These are phyloP conservation scores for Saccharomycopsis crataegensis DNA, from an alignment of 1,139 yeast species.

Conservation along the genomic window DNA sequence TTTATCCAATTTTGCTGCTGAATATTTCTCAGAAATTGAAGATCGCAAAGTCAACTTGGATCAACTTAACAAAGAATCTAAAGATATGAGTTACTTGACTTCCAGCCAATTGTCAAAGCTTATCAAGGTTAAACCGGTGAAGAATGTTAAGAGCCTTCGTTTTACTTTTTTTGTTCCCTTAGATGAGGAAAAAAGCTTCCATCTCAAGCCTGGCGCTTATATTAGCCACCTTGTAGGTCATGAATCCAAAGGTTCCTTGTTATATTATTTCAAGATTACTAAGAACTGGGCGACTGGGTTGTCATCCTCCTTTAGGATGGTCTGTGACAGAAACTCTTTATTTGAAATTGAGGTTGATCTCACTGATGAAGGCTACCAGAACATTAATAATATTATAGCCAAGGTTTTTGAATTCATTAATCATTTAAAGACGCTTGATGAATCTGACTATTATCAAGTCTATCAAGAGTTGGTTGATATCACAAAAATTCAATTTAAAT, in stretches of 20 bases:
- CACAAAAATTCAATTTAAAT: constrained; percentile 48
- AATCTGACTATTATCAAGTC: constrained; percentile 44
- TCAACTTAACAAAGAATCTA: neutral
- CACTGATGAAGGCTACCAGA: constrained; percentile 60
- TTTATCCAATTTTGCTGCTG: constrained; percentile 61
- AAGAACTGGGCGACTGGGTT: constrained; percentile 76
- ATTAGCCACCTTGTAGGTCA: constrained; percentile 83
- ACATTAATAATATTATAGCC: constrained; percentile 55
- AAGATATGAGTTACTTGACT: constrained; percentile 34
- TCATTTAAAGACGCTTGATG: constrained; percentile 45
- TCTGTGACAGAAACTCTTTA: constrained; percentile 62
- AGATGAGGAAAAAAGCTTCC: constrained; percentile 54
- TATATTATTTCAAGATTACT: constrained; percentile 52
- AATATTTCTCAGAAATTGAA: constrained; percentile 57
- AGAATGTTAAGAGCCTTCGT: constrained; percentile 64
- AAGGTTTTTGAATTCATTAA: constrained; percentile 66
- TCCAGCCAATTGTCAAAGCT: constrained; percentile 44
- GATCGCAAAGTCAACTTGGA: constrained; percentile 46
- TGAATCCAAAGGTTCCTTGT: constrained; percentile 79
- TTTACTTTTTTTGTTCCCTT: constrained; percentile 72
- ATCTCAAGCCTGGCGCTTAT: constrained; percentile 61
- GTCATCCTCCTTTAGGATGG: constrained; percentile 64
- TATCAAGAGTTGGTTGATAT: constrained; percentile 42
- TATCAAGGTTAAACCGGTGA: constrained; percentile 71
- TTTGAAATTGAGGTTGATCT: constrained; percentile 67